Conservation (phyloP, 768 basidiomycete species). For the Naganishia kalamii region DNA sequence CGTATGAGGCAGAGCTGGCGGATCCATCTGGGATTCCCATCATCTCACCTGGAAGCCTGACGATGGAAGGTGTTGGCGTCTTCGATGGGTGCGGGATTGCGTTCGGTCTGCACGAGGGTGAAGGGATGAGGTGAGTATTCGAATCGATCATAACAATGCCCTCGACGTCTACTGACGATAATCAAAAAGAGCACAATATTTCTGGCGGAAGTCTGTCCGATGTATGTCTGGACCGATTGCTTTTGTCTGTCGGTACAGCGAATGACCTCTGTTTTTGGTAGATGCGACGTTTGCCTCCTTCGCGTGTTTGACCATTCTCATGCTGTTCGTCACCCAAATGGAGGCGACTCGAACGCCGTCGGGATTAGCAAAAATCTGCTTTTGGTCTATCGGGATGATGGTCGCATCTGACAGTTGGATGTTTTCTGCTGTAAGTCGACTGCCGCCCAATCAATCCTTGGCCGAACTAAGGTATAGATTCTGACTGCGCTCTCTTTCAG, state of each 20-base stretch:
- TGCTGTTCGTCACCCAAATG: conserved; percentile 67
- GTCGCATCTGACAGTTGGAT: conserved; percentile 72
- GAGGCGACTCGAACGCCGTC: conserved; percentile 70
- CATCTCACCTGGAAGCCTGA: conserved; percentile 22
- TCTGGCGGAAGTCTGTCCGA: conserved; percentile 69
- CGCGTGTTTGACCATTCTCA: conserved; percentile 63
- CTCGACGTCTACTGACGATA: conserved; percentile 49
- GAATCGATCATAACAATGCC: neutral
- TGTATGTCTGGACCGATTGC: too few relatives aligned
- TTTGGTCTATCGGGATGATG: conserved; percentile 76
- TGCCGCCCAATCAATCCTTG: neutral
- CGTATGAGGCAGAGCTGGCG: conserved; percentile 35
- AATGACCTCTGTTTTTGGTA: neutral
- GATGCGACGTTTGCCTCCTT: conserved; percentile 62
- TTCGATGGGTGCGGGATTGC: conserved; percentile 76
- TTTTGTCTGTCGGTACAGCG: conserved; percentile 40
- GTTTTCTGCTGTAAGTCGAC: conserved; percentile 60
- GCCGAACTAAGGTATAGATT: neutral
- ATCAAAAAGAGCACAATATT: conserved; percentile 47
- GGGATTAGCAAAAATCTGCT: conserved; percentile 67
- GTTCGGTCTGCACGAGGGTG: conserved; percentile 59
- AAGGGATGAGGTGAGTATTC: conserved; percentile 61
- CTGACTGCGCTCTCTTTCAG: conserved; percentile 31
- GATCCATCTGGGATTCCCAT: conserved; percentile 34
- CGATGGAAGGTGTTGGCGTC: conserved; percentile 60